Conservation (phyloP, 208 protist genomes). For the Leishmania guyanensis region DNA sequence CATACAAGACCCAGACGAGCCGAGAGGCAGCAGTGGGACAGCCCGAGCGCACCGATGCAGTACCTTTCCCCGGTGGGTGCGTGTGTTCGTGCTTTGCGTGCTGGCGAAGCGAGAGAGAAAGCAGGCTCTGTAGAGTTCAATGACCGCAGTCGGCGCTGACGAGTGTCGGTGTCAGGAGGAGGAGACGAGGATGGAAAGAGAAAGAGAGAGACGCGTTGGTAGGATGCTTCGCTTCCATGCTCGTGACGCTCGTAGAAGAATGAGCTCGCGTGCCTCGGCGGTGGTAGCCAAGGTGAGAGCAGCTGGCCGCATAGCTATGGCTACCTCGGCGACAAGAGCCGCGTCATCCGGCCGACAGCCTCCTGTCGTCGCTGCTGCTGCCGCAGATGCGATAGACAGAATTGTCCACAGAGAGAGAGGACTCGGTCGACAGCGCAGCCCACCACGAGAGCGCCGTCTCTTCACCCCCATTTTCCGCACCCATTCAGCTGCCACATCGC, state of each 20-base stretch:
- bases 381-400: no score
- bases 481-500: not conserved
- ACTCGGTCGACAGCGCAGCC: not conserved
- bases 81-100: not conserved
- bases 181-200: not conserved
- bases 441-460: not conserved
- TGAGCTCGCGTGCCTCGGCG: not conserved
- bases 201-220: not conserved
- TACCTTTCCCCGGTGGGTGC: no score
- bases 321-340: not conserved
- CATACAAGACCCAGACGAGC: no score
- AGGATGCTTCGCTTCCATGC: not conserved
- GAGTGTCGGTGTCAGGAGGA: not conserved
- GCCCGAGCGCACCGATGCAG: no score
- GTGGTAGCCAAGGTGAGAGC: not conserved
- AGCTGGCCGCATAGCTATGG: not conserved
- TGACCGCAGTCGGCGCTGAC: not conserved
- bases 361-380: no score
- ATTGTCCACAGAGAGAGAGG: no score
- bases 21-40: no score
- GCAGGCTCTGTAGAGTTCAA: not conserved
- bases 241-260: not conserved
- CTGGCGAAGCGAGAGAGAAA: not conserved
- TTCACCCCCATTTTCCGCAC: not conserved
- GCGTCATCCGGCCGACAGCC: not conserved